Evolutionary conservation across 768 basidiomycete species (phyloP), one percentile per base, ranked within the genome.

Genomic region (Phanerodontia chrysosporium): DNA sequence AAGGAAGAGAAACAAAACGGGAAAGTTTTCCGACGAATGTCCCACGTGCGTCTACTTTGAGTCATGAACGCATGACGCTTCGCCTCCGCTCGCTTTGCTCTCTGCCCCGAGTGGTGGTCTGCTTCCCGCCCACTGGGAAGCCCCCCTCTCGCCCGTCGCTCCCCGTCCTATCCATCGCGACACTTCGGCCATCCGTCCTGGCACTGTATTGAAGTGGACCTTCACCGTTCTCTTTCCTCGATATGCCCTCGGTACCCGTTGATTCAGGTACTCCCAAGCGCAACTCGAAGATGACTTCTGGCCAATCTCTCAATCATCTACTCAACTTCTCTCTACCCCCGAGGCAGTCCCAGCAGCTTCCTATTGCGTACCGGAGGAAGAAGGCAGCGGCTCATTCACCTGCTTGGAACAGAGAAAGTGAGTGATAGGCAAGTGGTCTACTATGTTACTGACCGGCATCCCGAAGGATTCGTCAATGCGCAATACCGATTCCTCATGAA

Each of bases 401-500:
- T 21, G 80, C 89, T 29, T 91, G 92, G 89, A 92, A 90, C 70
- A 92, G 92, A 80, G 95, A 97, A 75, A 87, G 93, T 92, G 76
- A 78, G 92, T 87, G 53, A n/a, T 45, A 32, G 21, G 6, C 57
- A 49, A 58, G 46, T 32, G 21, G 24, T 32, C 51, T 52, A 44
- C 35, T 28, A 46, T 22, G n/a, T 35, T 55, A 59, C 52, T 51
- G 29, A 61, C 65, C 49, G 53, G 10, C 42, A 42, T 49, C 42
- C n/a, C 44, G n/a, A 69, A 95, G 93, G 90, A 64, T 98, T 94
- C 70, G 86, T 98, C 65, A 97, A 98, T 73, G 95, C 95, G 9
- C 93, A 95, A 70, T 97, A 95, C 75, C 83, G 94, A 59, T 98
- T 98, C 72, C 83, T 98, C 44, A 88, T 98, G 87, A 92, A 93